Conservation (phyloP, 371 early-diverging fungal species). For the Smittium mucronatum region DNA sequence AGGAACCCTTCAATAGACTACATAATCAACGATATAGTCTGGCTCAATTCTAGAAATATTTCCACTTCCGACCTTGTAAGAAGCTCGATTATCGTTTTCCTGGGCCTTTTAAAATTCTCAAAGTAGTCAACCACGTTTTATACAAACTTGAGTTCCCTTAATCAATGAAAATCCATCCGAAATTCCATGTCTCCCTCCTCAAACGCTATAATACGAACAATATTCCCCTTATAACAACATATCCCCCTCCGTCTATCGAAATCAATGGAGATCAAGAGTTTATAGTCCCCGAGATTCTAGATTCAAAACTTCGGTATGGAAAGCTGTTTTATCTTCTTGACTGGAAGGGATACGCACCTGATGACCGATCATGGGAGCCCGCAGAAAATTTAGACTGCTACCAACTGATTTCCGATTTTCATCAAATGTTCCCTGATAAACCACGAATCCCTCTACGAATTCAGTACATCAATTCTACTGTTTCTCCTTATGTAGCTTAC, state of each 20-base stretch:
- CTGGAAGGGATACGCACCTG: slow-evolving; percentile 19
- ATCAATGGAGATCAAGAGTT: slow-evolving; percentile 3
- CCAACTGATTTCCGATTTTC: background rate
- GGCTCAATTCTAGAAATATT: slow-evolving; percentile 3
- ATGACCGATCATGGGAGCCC: slow-evolving; percentile 10
- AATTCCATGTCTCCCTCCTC: background rate
- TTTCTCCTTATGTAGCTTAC: no score
- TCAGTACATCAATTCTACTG: no score
- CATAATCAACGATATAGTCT: background rate
- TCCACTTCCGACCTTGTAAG: background rate
- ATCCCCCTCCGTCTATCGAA: background rate
- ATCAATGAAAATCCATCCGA: slow-evolving; percentile 2
- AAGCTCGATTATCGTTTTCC: background rate
- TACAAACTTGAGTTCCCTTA: slow-evolving; percentile 5
- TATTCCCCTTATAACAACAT: background rate
- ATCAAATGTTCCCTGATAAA: background rate
- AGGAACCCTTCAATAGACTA: background rate
- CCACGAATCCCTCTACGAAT: background rate
- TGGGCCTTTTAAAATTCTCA: slow-evolving; percentile 7
- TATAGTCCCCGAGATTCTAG: slow-evolving; percentile 4
- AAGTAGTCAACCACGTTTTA: background rate
- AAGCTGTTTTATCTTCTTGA: slow-evolving; percentile 1
- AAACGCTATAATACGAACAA: background rate
- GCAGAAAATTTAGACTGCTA: background rate
- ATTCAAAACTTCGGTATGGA: background rate